These are phyloP conservation scores for Pythium brachiatum DNA, from an alignment of 352 stramenopile species.

Conservation along the genomic window DNA sequence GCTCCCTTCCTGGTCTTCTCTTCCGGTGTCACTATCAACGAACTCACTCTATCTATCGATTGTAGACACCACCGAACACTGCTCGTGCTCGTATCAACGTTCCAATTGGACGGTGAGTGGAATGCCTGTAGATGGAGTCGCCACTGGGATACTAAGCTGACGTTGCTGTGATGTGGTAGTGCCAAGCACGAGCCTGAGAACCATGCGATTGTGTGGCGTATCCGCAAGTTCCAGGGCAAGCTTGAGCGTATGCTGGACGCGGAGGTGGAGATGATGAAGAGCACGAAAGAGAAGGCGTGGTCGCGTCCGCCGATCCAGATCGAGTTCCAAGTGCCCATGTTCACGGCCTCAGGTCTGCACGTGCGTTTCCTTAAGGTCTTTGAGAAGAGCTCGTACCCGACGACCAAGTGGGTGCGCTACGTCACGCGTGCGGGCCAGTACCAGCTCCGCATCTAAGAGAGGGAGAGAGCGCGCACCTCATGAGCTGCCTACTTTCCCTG, in stretches of 20 bases:
- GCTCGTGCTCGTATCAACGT: slow-evolving; percentile 95
- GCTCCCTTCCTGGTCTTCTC: slow-evolving; percentile 1
- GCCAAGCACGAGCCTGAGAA: slow-evolving; percentile 98
- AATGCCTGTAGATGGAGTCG: background rate
- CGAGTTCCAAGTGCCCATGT: slow-evolving; percentile 99
- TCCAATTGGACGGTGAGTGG: slow-evolving; percentile 77
- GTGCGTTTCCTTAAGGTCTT: slow-evolving; percentile 99
- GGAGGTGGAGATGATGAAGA: slow-evolving; percentile 97
- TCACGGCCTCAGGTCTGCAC: slow-evolving; percentile 96
- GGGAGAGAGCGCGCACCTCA: background rate
- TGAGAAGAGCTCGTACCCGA: slow-evolving; percentile 98
- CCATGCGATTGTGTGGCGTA: slow-evolving; percentile 97
- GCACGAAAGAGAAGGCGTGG: slow-evolving; percentile 96
- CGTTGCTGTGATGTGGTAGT: slow-evolving; percentile 24
- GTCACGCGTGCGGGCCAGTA: slow-evolving; percentile 97
- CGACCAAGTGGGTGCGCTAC: slow-evolving; percentile 98
- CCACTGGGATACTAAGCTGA: background rate
- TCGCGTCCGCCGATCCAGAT: slow-evolving; percentile 95
- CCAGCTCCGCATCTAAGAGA: slow-evolving; percentile 94
- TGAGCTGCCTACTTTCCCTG: background rate
- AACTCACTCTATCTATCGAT: slow-evolving; percentile 27
- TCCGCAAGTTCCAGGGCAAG: slow-evolving; percentile 96
- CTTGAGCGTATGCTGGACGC: slow-evolving; percentile 94
- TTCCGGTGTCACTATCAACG: background rate
- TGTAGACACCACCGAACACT: slow-evolving; percentile 92